Base-by-base conservation (phyloP, 306 rosid genomes). In the Spatholobus suberectus region DNA sequence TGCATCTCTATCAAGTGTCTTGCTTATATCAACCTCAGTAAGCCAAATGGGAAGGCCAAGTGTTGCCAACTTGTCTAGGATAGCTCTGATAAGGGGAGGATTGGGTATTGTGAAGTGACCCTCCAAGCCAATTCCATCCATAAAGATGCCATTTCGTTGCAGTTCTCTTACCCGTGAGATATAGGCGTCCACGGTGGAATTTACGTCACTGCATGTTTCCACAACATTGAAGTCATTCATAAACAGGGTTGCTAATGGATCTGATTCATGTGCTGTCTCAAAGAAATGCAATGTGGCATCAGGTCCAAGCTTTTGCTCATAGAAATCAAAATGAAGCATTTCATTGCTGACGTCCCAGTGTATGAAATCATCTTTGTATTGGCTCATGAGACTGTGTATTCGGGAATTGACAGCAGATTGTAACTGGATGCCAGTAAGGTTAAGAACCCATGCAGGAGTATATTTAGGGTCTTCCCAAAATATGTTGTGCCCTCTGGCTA, bases 331-430 rank as follows among this genome's bases (percentile, higher is more conserved):
- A 80, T 95, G 99, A 78, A 93, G 98, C 99, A 93, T 92, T 84
- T 96, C 99, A 55, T 96, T 93, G 91, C 94, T 96, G 10, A 96
- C 91, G 84, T 96, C 99, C 98, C 97, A 96, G 62, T 93, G 99
- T 46, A 93, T 57, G 88, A 96, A 92, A 63, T 95, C 97, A 27
- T 88, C 93, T 73, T 21, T 93, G 87, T 95, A 95, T 65, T 91
- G 85, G 80, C 73, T 83, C 94, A 95, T 78, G 5, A 95, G 89
- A 67, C 97, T 90, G 44, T 79, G 86, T 29, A 95, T 95, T 51
- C 97, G 54, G 0, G 85, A 89, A 58, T 72, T 85, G 24, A 93
- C 94, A 4, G 97, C 99, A 9, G 89, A 87, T 68, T 72, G 80
- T 23, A 93, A 77, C 26, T 88, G 89, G 5, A 46, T 32, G 1